A percentile compares a stretch with the other conserved stretches of the same genome.
These are phyloP conservation scores for Sungouiella thailandica DNA, from an alignment of 805 yeast species.

Conservation along the genomic window DNA sequence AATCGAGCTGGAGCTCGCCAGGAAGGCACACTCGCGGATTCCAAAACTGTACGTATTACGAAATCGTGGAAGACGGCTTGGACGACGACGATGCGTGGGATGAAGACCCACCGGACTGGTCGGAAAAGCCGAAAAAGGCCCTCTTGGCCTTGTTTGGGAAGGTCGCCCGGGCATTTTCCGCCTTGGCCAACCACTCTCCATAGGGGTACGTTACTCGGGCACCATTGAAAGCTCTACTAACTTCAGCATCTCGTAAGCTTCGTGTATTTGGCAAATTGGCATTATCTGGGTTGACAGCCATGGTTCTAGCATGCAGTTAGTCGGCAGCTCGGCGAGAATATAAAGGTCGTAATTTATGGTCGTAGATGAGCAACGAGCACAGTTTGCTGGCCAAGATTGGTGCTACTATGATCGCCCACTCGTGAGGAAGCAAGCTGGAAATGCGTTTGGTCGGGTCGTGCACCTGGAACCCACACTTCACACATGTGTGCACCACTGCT, in stretches of 20 bases:
- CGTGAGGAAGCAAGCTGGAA: conserved; percentile 10
- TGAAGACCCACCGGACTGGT: background rate
- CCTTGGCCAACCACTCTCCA: background rate
- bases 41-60: conserved; percentile 41
- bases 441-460: conserved; percentile 9
- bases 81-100: background rate
- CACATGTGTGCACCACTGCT: conserved; percentile 22
- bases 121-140: background rate
- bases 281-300: no score
- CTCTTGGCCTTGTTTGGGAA: background rate
- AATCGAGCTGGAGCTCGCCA: conserved; percentile 16
- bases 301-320: no score
- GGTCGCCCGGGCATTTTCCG: background rate
- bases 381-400: conserved; percentile 12
- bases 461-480: conserved; percentile 27
- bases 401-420: conserved; percentile 16
- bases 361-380: conserved; percentile 13
- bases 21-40: conserved; percentile 14
- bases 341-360: conserved; percentile 11
- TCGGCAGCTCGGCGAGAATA: conserved; percentile 7
- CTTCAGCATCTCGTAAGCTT: no score
- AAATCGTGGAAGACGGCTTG: conserved; percentile 4
- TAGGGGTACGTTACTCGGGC: no score
- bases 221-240: no score
- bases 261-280: no score